Base-by-base conservation (phyloP, 2,329 filamentous ascomycete genomes). In the Didymella segeticola region DNA sequence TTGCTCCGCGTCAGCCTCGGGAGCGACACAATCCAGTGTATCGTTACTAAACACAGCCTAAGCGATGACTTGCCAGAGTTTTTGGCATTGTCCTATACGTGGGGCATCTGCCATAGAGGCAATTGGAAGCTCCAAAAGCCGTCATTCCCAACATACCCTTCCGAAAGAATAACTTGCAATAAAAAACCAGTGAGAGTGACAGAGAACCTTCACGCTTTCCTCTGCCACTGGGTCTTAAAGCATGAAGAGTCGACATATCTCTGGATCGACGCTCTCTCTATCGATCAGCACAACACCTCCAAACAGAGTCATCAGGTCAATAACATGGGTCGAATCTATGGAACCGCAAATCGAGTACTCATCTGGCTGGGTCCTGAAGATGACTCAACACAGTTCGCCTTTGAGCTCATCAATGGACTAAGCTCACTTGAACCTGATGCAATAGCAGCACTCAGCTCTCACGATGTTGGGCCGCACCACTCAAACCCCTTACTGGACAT, bases 1-100 rank as follows among this genome's bases (percentile, higher is more conserved):
- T 34, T 62, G 9, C 46, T 64, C 12, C 36, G 27, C 2, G 41
- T 63, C 30, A 9, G 25, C 19, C 33, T 19, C 10, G 15, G 25
- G 4, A 9, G 34, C 12, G 8, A 7, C n/a, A 20, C 5, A 11
- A 22, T 64, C 6, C 30, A 15, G 15, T 62, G 60, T 34, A 48
- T 15, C 4, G 25, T 65, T 3, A 45, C 15, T 1, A 31, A 45
- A 10, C 48, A 58, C 25, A 20, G 30, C 10, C 43, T 67, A 3
- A 30, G 26, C 4, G 51, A 46, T 17, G 17, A 26, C 14, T n/a
- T n/a, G 11, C 57, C 56, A 7, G 5, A 43, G 3, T 65, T 56
- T 34, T 26, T 31, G 7, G 62, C 61, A 3, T 34, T 64, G 1
- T 67, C 62, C 1, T 64, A 65, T n/a, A 63, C 59, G 1, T 67